Conservation (phyloP, 768 basidiomycete genomes). For the Cubamyces sp. region DNA sequence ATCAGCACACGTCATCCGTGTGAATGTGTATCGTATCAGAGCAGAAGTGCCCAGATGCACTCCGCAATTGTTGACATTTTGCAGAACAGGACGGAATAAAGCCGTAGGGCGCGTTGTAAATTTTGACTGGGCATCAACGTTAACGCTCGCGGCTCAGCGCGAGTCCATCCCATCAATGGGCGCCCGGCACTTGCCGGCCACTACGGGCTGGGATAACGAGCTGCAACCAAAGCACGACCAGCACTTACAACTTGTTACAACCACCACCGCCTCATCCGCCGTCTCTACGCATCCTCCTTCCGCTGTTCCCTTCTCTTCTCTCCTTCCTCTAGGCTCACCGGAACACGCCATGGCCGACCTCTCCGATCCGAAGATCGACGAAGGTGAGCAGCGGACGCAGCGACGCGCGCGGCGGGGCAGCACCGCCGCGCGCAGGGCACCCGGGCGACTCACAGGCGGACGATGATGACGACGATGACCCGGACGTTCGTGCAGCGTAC, state of each 20-base stretch:
- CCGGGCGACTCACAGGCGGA: constrained; percentile 13
- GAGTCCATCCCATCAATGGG: background rate
- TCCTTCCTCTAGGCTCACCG: background rate
- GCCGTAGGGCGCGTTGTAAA: no score
- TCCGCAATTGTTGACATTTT: no score
- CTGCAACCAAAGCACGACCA: background rate
- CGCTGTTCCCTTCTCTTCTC: background rate
- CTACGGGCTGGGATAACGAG: constrained; percentile 6
- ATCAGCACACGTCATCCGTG: no score
- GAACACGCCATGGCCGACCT: constrained; percentile 71
- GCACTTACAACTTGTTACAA: constrained; percentile 1
- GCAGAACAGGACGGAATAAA: no score
- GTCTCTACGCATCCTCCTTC: background rate
- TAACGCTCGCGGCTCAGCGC: no score
- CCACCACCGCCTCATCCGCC: constrained; percentile 3
- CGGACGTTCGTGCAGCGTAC: constrained; percentile 62
- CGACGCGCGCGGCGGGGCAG: constrained; percentile 15
- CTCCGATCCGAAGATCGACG: constrained; percentile 68
- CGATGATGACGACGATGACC: constrained; percentile 33
- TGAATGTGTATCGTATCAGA: no score
- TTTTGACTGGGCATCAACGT: no score
- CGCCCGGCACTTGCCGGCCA: constrained; percentile 4
- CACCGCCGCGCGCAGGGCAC: no score
- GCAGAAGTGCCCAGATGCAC: no score
- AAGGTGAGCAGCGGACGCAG: constrained; percentile 53